These are phyloP conservation scores for Picea glauca DNA, from an alignment of 75 land plant species.

Conservation along the genomic window DNA sequence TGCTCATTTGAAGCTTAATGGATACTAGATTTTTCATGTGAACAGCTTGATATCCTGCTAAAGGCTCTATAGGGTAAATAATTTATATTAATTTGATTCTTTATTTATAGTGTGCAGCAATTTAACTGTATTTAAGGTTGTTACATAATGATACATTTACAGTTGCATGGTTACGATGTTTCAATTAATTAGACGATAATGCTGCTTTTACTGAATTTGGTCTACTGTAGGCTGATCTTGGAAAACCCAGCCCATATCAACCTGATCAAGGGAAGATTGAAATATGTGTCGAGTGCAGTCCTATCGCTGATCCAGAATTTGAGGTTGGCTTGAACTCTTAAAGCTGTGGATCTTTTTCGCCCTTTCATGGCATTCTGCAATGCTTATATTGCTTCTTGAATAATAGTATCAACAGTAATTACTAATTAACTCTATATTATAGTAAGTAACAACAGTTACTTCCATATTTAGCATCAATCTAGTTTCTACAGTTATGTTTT, in stretches of 20 bases:
- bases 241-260: conserved; percentile 62
- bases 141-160: background rate
- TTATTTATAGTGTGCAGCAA: background rate
- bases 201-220: background rate
- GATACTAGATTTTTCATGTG: background rate
- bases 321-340: conserved; percentile 47
- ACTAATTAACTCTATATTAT: no score
- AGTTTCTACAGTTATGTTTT: no score
- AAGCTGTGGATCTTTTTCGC: background rate
- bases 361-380: no score
- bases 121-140: background rate
- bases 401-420: no score
- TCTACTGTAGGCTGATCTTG: conserved; percentile 85
- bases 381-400: no score
- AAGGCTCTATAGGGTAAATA: background rate
- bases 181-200: background rate
- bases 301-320: conserved; percentile 85
- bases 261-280: conserved; percentile 79
- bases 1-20: background rate
- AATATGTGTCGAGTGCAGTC: conserved; percentile 82
- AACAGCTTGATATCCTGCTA: background rate
- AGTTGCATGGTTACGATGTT: background rate
- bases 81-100: background rate
- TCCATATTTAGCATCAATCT: no score
- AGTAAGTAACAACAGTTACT: no score